Evolutionary conservation across 495 filamentous ascomycete genomes (phyloP).

Genomic region (Aspergillus mulundensis): DNA sequence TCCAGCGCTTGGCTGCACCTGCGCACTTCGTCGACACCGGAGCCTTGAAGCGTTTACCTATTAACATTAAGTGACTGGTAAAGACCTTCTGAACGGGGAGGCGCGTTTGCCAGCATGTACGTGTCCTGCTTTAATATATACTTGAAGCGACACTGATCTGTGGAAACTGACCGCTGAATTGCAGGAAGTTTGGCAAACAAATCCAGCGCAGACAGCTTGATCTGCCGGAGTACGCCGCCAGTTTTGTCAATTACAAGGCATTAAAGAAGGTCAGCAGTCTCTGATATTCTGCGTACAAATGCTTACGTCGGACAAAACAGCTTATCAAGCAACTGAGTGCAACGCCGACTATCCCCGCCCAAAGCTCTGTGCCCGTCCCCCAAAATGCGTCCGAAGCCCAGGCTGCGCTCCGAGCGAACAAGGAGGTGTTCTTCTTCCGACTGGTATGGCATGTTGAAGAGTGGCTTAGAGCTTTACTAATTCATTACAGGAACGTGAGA

Average conservation of each 20-base stretch:
- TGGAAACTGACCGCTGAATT: slow-evolving; percentile 9
- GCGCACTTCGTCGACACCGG: not conserved
- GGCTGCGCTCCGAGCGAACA: slow-evolving; percentile 90
- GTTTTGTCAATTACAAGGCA: slow-evolving; percentile 98
- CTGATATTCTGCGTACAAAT: not conserved
- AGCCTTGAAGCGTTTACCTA: not conserved
- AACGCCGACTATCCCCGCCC: slow-evolving; percentile 74
- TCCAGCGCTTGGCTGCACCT: not conserved
- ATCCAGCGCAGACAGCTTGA: slow-evolving; percentile 98
- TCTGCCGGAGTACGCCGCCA: slow-evolving; percentile 97
- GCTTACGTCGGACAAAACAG: slow-evolving; percentile 42
- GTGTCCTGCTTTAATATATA: slow-evolving; percentile 6
- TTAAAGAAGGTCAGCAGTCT: slow-evolving; percentile 76
- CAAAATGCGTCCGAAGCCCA: slow-evolving; percentile 66
- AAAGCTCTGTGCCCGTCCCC: slow-evolving; percentile 55
- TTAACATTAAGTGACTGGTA: slow-evolving; percentile 16
- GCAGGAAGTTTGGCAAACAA: slow-evolving; percentile 99
- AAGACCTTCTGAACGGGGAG: slow-evolving; percentile 18
- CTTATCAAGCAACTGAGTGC: slow-evolving; percentile 97
- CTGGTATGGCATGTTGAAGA: slow-evolving; percentile 51
- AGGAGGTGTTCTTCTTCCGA: slow-evolving; percentile 97
- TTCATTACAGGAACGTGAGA: slow-evolving; percentile 73
- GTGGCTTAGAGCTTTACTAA: slow-evolving; percentile 2
- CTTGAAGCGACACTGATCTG: not conserved
- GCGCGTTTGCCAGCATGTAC: slow-evolving; percentile 32